phyloP scores from a whole-genome alignment of 75 land plant genomes.

The Larix kaempferi region DNA sequence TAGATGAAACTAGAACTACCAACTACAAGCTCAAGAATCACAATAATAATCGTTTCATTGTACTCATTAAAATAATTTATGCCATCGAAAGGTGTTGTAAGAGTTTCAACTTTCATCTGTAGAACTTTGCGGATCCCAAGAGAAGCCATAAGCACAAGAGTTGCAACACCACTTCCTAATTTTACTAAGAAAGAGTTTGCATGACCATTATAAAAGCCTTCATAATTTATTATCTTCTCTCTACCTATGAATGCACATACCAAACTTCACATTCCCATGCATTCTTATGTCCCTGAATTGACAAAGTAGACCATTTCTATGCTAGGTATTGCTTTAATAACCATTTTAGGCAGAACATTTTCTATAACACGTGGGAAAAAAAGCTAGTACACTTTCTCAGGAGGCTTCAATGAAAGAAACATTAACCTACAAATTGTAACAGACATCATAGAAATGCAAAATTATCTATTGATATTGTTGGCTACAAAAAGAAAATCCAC shows the following conservation, averaged over 20 bases:
- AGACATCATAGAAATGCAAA: too few species aligned
- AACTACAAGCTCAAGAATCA: conserved; percentile 95
- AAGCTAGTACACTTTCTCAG: conserved; percentile 98
- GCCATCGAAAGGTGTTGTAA: conserved; percentile 27
- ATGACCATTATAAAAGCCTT: conserved; percentile 98
- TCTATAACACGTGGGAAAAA: conserved; percentile 91
- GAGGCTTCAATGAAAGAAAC: conserved; percentile 82
- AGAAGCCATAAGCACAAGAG: conserved; percentile 92
- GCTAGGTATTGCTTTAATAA: conserved; percentile 91
- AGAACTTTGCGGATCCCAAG: conserved; percentile 81
- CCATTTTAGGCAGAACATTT: conserved; percentile 86
- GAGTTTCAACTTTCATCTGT: conserved; percentile 43
- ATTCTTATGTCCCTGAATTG: conserved; percentile 97
- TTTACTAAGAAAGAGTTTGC: conserved; percentile 95
- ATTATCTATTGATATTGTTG: too few species aligned
- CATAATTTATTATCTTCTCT: conserved; percentile 82
- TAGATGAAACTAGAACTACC: conserved; percentile 90
- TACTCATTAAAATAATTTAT: conserved; percentile 53
- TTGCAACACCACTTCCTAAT: conserved; percentile 98
- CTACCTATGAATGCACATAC: conserved; percentile 89
- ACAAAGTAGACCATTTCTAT: conserved; percentile 98
- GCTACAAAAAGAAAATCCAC: too few species aligned
- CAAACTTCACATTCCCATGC: conserved; percentile 87
- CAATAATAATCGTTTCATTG: conserved; percentile 84
- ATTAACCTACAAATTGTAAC: conserved; percentile 30